Base-by-base conservation (phyloP, 2,329 filamentous ascomycete genomes). In the Atkinsonella texensis region DNA sequence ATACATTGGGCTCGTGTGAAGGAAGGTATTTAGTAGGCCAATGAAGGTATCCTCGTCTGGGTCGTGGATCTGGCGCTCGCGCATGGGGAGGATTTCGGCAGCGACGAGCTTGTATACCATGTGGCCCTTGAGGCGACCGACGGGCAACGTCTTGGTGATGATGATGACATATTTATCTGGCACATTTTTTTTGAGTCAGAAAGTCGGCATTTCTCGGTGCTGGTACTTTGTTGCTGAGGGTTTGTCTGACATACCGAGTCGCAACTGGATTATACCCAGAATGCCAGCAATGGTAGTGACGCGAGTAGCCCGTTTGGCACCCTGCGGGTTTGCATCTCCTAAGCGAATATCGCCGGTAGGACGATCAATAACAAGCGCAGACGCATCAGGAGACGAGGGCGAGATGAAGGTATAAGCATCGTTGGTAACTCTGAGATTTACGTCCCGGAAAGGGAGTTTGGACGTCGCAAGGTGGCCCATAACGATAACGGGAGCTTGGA, bases 371-470 rank as follows among this genome's bases (percentile, higher is more conserved):
- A 95, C 82, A 49, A 98, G 77, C 10, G 89, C 88, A 13, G 88
- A 89, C 31, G 90, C 85, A 69, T 90, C 83, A 55, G 90, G 89
- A 3, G 89, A 91, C 0, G 93, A 97, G 31, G 93, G 93, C 31
- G 93, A 98, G 40, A 88, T 90, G 70, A 98, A 98, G 61, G 89
- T 88, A 75, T 98, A 98, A 65, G 93, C 85, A 62, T 91, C 88
- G 61, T 87, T 77, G 49, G 91, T 89, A 58, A 89, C 87, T 70
- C 95, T 89, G 68, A 98, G 83, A 69, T 97, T 98, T 74, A 97
- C 94, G 74, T 98, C 93, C 65, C 91, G 82, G 71, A 90, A 98
- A 20, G 91, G 93, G 59, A 80, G 69, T 57, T 67, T 64, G 48
- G 65, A 57, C 50, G 60, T 59, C 39, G 63, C 63, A 39, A 69